Evolutionary conservation across 1,139 yeast genomes (phyloP).

Genomic region (Pneumocystis sp.): DNA sequence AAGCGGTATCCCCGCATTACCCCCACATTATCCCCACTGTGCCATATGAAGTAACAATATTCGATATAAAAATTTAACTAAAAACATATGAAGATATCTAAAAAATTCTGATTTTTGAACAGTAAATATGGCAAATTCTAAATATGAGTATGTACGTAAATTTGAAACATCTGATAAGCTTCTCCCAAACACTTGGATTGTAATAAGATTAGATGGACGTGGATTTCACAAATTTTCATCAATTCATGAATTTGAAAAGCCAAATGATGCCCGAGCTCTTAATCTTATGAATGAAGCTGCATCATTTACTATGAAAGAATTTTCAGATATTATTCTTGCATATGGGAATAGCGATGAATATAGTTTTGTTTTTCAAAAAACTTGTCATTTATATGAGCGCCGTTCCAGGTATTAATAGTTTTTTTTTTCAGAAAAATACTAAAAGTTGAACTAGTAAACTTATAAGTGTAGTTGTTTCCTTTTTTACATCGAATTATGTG

Average conservation of each 20-base stretch:
- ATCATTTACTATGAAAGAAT: constrained; percentile 38
- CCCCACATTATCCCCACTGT: background rate
- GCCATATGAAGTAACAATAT: background rate
- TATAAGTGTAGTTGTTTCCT: constrained; percentile 64
- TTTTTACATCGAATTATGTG: constrained; percentile 65
- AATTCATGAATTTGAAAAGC: constrained; percentile 61
- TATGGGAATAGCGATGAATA: constrained; percentile 96
- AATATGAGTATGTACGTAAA: constrained; percentile 69
- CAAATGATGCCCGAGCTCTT: constrained; percentile 69
- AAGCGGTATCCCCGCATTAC: background rate
- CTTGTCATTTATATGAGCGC: background rate
- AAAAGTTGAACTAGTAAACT: constrained; percentile 35
- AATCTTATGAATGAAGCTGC: constrained; percentile 76
- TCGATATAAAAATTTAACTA: background rate
- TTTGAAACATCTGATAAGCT: constrained; percentile 65
- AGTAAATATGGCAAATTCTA: constrained; percentile 52
- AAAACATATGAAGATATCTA: background rate
- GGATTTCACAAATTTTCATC: constrained; percentile 77
- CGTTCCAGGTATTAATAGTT: background rate
- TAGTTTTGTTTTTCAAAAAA: constrained; percentile 18
- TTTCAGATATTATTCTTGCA: constrained; percentile 64
- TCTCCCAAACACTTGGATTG: constrained; percentile 66
- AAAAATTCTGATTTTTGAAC: background rate
- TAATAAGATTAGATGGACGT: constrained; percentile 82
- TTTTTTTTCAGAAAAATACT: background rate